Evolutionary conservation across 441 rosid species (phyloP).

Genomic region (Kokia cookei): DNA sequence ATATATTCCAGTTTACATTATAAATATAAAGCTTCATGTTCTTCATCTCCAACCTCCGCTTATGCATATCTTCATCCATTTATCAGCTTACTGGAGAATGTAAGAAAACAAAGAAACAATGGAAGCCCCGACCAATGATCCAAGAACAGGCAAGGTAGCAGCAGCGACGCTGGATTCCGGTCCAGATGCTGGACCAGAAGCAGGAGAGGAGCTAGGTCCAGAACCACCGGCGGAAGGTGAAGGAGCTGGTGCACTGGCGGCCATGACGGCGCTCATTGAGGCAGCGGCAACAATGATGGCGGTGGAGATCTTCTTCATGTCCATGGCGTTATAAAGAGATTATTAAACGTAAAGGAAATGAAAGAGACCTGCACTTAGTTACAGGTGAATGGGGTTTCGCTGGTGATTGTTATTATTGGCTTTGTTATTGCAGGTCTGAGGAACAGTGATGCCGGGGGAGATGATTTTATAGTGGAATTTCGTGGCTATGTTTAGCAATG

Average conservation of each 20-base stretch:
- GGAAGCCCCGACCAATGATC: not conserved
- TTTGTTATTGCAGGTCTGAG: constrained; percentile 17
- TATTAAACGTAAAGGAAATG: too few species aligned
- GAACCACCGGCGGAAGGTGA: not conserved
- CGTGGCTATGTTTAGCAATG: constrained; percentile 7
- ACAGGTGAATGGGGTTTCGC: too few species aligned
- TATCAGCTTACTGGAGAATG: not conserved
- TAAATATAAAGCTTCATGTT: not conserved
- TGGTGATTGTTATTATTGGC: too few species aligned
- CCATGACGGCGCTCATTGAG: not conserved
- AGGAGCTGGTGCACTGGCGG: not conserved
- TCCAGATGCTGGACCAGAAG: not conserved
- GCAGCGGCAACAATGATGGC: not conserved
- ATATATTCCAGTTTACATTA: not conserved
- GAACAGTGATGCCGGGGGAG: not conserved
- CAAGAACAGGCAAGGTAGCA: not conserved
- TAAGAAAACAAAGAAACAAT: not conserved
- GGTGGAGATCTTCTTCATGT: constrained; percentile 6
- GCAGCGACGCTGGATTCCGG: not conserved
- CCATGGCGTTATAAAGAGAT: too few species aligned
- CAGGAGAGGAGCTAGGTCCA: too few species aligned
- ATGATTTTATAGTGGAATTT: constrained; percentile 1
- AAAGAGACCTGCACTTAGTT: too few species aligned
- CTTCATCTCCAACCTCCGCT: not conserved
- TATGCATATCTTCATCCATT: not conserved